Percentiles rank a stretch among this genome's conserved stretches.
phyloP scores from a whole-genome alignment of 2,329 filamentous ascomycete species.

The Fusarium multiceps region DNA sequence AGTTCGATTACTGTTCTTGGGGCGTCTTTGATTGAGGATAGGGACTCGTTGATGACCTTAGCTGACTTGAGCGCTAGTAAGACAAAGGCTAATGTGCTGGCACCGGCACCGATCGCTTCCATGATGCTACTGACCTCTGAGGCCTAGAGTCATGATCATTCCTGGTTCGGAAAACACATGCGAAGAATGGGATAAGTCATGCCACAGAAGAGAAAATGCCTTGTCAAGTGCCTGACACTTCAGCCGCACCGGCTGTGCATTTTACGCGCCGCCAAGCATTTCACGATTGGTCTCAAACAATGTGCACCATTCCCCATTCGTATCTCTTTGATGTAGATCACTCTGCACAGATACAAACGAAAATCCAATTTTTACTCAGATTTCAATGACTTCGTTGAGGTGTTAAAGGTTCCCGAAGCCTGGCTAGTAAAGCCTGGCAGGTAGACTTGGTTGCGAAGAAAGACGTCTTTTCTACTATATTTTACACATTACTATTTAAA shows the following conservation, averaged over 20 bases:
- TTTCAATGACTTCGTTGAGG: too few species aligned
- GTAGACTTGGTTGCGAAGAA: background rate
- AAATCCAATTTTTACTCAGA: background rate
- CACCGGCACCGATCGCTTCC: background rate
- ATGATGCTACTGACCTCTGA: background rate
- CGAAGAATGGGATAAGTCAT: background rate
- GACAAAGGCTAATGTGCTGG: constrained; percentile 21
- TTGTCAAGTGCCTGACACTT: background rate
- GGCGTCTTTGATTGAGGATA: constrained; percentile 14
- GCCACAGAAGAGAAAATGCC: background rate
- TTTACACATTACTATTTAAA: background rate
- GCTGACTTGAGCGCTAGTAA: constrained; percentile 17
- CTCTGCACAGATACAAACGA: background rate
- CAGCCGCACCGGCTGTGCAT: background rate
- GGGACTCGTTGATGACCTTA: constrained; percentile 17
- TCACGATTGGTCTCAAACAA: background rate
- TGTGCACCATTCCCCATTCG: background rate
- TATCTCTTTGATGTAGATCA: background rate
- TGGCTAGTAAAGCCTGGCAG: background rate
- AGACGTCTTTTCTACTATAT: background rate
- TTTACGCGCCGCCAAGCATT: background rate
- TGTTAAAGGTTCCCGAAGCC: background rate
- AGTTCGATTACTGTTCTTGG: background rate
- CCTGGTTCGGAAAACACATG: too few species aligned
- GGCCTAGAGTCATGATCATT: too few species aligned